phyloP scores from a whole-genome alignment of 306 rosid genomes.

The Canavalia gladiata region DNA sequence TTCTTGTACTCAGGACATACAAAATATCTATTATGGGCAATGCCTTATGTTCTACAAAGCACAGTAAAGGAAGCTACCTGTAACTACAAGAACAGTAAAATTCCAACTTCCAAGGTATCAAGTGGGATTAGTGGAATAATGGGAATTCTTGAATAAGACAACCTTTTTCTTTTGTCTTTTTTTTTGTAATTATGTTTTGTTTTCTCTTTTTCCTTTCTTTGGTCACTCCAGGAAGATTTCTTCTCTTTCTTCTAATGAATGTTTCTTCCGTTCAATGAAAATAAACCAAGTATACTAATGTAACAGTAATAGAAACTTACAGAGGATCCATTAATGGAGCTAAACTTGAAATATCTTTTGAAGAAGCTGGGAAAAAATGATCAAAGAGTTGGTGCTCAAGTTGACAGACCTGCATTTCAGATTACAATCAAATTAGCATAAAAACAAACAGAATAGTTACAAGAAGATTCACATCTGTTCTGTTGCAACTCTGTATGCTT shows the following conservation, averaged over 20 bases:
- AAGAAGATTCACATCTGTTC: constrained; percentile 14
- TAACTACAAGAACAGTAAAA: constrained; percentile 17
- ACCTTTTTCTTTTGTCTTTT: background rate
- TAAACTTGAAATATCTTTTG: constrained; percentile 89
- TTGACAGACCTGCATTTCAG: constrained; percentile 89
- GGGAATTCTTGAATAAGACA: constrained; percentile 33
- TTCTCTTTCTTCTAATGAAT: constrained; percentile 24
- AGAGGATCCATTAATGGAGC: constrained; percentile 95
- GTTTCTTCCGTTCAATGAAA: constrained; percentile 41
- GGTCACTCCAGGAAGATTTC: constrained; percentile 10
- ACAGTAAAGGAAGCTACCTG: background rate
- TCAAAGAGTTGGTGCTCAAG: constrained; percentile 95
- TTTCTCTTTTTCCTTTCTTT: background rate
- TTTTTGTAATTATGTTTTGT: background rate
- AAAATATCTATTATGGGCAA: constrained; percentile 15
- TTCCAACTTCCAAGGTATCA: constrained; percentile 19
- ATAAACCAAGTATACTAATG: constrained; percentile 24
- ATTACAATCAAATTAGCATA: constrained; percentile 38
- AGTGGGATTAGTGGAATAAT: constrained; percentile 24
- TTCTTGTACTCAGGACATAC: constrained; percentile 10
- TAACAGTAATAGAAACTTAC: constrained; percentile 66
- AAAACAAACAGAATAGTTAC: constrained; percentile 33
- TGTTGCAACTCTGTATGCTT: constrained; percentile 31
- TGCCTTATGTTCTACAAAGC: background rate
- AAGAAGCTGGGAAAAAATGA: constrained; percentile 95